Conservation (phyloP, 192 early-diverging fungal genomes). For the Gryganskiella cystojenkinii region DNA sequence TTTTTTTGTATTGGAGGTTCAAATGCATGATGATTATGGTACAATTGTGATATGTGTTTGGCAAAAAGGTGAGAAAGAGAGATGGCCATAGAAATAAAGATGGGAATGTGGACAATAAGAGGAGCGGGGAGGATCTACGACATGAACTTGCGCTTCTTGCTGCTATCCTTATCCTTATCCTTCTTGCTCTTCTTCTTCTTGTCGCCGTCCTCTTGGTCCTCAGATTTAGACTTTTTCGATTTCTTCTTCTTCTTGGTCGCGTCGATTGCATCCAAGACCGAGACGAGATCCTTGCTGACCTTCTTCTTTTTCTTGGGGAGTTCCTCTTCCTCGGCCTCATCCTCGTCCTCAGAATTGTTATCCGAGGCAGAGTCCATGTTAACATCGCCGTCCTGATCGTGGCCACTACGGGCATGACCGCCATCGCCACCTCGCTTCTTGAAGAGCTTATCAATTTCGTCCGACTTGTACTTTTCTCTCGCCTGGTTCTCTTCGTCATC, state of each 20-base stretch:
- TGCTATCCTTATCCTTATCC: slow-evolving; percentile 34
- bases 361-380: slow-evolving; percentile 29
- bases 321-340: slow-evolving; percentile 39
- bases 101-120: background rate
- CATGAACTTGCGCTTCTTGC: slow-evolving; percentile 54
- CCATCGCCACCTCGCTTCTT: slow-evolving; percentile 53
- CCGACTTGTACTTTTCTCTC: slow-evolving; percentile 54
- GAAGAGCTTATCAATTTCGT: slow-evolving; percentile 64
- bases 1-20: too few relatives aligned
- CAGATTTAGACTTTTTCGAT: slow-evolving; percentile 55
- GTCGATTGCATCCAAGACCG: slow-evolving; percentile 65
- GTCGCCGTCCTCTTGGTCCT: slow-evolving; percentile 47
- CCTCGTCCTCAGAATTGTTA: slow-evolving; percentile 27
- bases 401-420: slow-evolving; percentile 1
- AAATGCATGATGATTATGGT: slow-evolving; percentile 20
- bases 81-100: background rate
- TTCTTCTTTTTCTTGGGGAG: slow-evolving; percentile 59
- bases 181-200: slow-evolving; percentile 46
- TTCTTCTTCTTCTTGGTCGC: slow-evolving; percentile 65
- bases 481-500: slow-evolving; percentile 46
- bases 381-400: background rate
- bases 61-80: background rate
- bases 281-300: slow-evolving; percentile 58
- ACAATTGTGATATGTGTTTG: slow-evolving; percentile 25
- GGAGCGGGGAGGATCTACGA: slow-evolving; percentile 10